A percentile compares a stretch with the other conserved stretches of the same genome.
phyloP scores from a whole-genome alignment of 352 stramenopile genomes.

The Phytopythium aichiense region DNA sequence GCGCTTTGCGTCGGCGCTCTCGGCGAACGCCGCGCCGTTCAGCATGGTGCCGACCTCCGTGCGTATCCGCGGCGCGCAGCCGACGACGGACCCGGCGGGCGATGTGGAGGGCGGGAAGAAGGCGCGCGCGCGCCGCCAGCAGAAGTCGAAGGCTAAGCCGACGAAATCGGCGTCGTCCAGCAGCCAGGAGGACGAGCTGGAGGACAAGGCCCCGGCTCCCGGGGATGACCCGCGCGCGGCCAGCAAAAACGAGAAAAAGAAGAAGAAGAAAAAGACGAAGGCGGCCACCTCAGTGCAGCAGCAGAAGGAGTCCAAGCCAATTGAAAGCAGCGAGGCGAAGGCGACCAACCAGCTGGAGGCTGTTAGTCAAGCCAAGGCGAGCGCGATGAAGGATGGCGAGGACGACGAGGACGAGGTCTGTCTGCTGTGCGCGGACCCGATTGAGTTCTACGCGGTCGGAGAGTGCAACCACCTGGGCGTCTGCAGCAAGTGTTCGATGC shows the following conservation, averaged over 20 bases:
- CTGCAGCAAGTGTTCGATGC: constrained; percentile 78
- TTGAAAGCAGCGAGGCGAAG: not conserved
- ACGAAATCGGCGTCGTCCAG: constrained; percentile 1
- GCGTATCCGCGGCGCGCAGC: constrained; percentile 9
- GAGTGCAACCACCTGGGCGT: constrained; percentile 79
- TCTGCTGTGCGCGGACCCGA: constrained; percentile 64
- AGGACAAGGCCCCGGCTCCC: constrained; percentile 6
- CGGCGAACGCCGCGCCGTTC: constrained; percentile 15
- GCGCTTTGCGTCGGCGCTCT: constrained; percentile 13
- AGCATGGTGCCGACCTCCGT: constrained; percentile 29
- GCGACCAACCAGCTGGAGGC: not conserved
- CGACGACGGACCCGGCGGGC: not conserved
- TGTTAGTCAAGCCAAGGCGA: not conserved
- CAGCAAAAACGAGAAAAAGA: constrained; percentile 13
- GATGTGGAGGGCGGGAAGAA: not conserved
- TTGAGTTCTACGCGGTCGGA: constrained; percentile 66
- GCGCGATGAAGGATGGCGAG: constrained; percentile 18
- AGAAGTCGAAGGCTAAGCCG: constrained; percentile 28
- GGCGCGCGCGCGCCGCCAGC: constrained; percentile 8
- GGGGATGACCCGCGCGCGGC: not conserved
- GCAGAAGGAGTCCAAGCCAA: not conserved
- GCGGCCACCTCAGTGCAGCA: constrained; percentile 6
- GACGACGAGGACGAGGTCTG: constrained; percentile 43
- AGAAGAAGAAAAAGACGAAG: constrained; percentile 7
- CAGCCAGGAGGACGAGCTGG: constrained; percentile 4